These are phyloP conservation scores for Lichenothelia convexa DNA, from an alignment of 495 filamentous ascomycete species.

Conservation along the genomic window DNA sequence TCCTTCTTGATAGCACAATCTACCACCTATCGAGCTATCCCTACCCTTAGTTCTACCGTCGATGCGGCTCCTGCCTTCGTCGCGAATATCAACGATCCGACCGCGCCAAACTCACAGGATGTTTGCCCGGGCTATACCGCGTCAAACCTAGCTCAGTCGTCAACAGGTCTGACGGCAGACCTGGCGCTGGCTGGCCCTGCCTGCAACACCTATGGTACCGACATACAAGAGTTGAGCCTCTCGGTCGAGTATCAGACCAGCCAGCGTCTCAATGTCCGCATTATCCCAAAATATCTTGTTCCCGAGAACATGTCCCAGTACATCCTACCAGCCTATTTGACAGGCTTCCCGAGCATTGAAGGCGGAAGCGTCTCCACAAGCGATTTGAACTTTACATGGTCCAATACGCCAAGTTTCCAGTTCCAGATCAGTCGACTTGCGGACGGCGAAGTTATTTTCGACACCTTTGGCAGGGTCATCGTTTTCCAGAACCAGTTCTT, in stretches of 20 bases:
- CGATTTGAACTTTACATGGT: slow-evolving; percentile 10
- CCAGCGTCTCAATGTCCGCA: slow-evolving; percentile 11
- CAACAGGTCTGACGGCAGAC: slow-evolving; percentile 9
- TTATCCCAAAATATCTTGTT: slow-evolving; percentile 9
- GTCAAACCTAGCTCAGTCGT: slow-evolving; percentile 3
- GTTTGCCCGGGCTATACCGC: slow-evolving; percentile 12
- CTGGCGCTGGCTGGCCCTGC: slow-evolving; percentile 8
- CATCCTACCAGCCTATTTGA: slow-evolving; percentile 2
- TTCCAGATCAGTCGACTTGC: slow-evolving; percentile 6
- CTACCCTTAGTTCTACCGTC: slow-evolving; percentile 1
- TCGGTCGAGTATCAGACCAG: slow-evolving; percentile 12
- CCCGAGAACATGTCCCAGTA: slow-evolving; percentile 6
- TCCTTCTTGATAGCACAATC: neutral
- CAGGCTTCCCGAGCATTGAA: slow-evolving; percentile 3
- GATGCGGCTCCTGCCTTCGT: slow-evolving; percentile 8
- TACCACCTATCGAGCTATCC: neutral
- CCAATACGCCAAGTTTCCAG: slow-evolving; percentile 8
- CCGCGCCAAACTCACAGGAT: slow-evolving; percentile 9
- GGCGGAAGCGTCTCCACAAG: slow-evolving; percentile 2
- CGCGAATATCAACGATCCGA: slow-evolving; percentile 8
- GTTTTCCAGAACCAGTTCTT: slow-evolving; percentile 12
- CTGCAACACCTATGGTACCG: slow-evolving; percentile 11
- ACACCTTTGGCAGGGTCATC: slow-evolving; percentile 8
- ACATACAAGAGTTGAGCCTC: slow-evolving; percentile 10
- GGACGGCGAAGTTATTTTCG: slow-evolving; percentile 7